These are phyloP conservation scores for Eragrostis curvula DNA, from an alignment of 176 grass and related monocot genomes.

Conservation along the genomic window DNA sequence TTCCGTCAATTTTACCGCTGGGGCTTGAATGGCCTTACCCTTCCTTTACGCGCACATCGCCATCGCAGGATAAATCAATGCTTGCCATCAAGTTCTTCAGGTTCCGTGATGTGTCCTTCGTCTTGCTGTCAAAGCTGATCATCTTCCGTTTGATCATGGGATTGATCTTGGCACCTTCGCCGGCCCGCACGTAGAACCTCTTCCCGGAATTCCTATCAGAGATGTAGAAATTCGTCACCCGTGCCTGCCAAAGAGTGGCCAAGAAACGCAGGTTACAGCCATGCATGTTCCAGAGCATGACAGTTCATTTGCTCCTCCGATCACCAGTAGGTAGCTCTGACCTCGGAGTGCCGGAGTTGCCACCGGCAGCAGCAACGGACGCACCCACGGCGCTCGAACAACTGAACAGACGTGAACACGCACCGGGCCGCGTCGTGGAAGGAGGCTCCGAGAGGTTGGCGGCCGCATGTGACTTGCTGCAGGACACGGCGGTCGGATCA, in stretches of 20 bases:
- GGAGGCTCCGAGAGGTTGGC: conserved; percentile 45
- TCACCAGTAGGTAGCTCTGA: conserved; percentile 19
- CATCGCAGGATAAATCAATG: conserved; percentile 49
- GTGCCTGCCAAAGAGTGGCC: conserved; percentile 45
- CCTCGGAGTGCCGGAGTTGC: conserved; percentile 63
- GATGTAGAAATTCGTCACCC: conserved; percentile 79
- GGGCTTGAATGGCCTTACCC: conserved; percentile 47
- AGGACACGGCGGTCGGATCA: background rate
- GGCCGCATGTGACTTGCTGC: conserved; percentile 97
- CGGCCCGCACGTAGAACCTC: conserved; percentile 82
- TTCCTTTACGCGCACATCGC: conserved; percentile 58
- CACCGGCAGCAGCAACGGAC: conserved; percentile 50
- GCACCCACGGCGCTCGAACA: conserved; percentile 63
- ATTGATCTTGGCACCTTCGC: conserved; percentile 56
- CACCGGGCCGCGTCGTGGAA: conserved; percentile 74
- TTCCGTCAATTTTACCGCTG: too few species aligned
- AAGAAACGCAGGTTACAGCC: background rate
- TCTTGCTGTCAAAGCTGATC: conserved; percentile 46
- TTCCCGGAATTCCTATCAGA: conserved; percentile 69
- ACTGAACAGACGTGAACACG: conserved; percentile 68
- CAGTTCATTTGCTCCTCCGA: background rate
- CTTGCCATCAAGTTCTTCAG: conserved; percentile 54
- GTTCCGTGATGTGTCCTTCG: conserved; percentile 31
- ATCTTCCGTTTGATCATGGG: conserved; percentile 56
- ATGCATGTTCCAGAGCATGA: background rate